Evolutionary conservation across 106 monocot species (phyloP).

Genomic region (Gastrodia elata): DNA sequence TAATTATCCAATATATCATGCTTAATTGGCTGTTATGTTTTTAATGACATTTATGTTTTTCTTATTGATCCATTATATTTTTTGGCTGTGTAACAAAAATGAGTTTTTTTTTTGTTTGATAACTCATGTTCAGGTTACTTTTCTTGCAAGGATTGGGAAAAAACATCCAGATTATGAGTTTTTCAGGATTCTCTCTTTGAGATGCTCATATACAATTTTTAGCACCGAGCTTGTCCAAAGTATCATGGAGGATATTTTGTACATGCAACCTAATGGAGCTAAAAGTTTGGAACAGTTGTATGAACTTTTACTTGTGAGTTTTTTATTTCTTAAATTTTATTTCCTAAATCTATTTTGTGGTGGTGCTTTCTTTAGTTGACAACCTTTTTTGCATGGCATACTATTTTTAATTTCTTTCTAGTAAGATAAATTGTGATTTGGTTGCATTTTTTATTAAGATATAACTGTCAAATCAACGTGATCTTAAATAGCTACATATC

Average conservation of each 20-base stretch:
- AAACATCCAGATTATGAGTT: slow-evolving; percentile 5
- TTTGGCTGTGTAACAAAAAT: background rate
- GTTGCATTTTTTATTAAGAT: background rate
- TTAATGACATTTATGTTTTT: background rate
- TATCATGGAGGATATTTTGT: background rate
- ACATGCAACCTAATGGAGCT: background rate
- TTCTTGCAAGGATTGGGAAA: slow-evolving; percentile 6
- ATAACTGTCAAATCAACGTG: too few species aligned
- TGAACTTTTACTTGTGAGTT: slow-evolving; percentile 6
- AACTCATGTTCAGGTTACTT: background rate
- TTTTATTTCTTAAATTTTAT: background rate
- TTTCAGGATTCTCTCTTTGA: background rate
- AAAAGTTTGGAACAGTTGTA: background rate
- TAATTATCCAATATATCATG: too few species aligned
- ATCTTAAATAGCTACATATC: too few species aligned
- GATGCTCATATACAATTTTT: slow-evolving; percentile 6
- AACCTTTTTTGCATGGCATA: background rate
- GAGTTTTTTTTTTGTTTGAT: background rate
- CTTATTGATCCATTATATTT: background rate
- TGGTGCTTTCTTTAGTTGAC: background rate
- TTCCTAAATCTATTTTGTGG: background rate
- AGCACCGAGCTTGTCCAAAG: background rate
- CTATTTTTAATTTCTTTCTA: background rate
- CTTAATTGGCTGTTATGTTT: background rate
- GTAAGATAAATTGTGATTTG: background rate